A percentile compares a stretch with the other conserved stretches of the same genome.
Evolutionary conservation across 805 yeast genomes (phyloP).

Genomic region (Zygosaccharomyces lentus): DNA sequence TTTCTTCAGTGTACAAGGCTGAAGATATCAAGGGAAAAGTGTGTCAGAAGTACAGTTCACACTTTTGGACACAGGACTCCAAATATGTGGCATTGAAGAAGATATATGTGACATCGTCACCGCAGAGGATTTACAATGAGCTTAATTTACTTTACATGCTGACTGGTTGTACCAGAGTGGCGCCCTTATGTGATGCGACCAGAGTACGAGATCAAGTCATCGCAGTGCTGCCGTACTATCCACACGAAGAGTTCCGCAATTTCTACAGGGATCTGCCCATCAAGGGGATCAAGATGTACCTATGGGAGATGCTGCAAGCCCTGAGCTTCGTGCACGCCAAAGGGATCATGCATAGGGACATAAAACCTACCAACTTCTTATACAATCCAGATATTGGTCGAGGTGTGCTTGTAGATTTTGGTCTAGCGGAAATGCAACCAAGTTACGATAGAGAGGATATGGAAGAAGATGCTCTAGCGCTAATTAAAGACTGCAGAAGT

Average conservation of each 20-base stretch:
- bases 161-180: slow-evolving; percentile 68
- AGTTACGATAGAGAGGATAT: slow-evolving; percentile 16
- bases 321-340: slow-evolving; percentile 61
- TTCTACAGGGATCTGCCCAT: slow-evolving; percentile 77
- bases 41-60: slow-evolving; percentile 25
- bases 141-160: slow-evolving; percentile 67
- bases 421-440: slow-evolving; percentile 68
- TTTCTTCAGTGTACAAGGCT: slow-evolving; percentile 66
- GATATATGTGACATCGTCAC: slow-evolving; percentile 93
- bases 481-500: slow-evolving; percentile 23
- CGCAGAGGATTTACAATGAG: slow-evolving; percentile 85
- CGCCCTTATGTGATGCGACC: slow-evolving; percentile 84
- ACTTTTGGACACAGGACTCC: slow-evolving; percentile 36
- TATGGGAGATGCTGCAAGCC: slow-evolving; percentile 74
- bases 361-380: slow-evolving; percentile 78
- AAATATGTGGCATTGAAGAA: slow-evolving; percentile 79
- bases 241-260: slow-evolving; percentile 85
- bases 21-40: slow-evolving; percentile 35
- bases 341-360: slow-evolving; percentile 86
- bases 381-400: slow-evolving; percentile 60
- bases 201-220: slow-evolving; percentile 87
- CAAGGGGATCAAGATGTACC: slow-evolving; percentile 73
- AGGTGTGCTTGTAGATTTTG: slow-evolving; percentile 90
- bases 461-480: slow-evolving; percentile 12
- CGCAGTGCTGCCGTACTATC: slow-evolving; percentile 86